Conservation (phyloP, 2,329 filamentous ascomycete species). For the Orbilia ellipsospora region DNA sequence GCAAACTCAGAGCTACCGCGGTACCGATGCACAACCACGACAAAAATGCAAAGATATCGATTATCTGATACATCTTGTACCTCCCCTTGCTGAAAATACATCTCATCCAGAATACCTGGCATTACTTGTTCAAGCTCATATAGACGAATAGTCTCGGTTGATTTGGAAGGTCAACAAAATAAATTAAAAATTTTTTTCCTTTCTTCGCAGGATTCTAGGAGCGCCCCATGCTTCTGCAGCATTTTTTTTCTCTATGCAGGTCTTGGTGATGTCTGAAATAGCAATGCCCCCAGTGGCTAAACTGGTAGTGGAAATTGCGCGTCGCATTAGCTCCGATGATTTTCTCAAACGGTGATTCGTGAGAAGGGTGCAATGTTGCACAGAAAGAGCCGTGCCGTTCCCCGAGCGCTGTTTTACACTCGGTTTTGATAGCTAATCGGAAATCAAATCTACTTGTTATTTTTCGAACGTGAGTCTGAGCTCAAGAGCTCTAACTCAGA, state of each 20-base stretch:
- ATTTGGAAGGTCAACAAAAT: slow-evolving; percentile 34
- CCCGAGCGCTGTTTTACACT: slow-evolving; percentile 10
- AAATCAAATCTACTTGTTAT: background rate
- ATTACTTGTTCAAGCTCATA: slow-evolving; percentile 14
- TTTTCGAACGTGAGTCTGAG: slow-evolving; percentile 22
- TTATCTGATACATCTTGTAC: slow-evolving; percentile 7
- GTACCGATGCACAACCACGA: slow-evolving; percentile 24
- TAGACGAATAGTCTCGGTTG: slow-evolving; percentile 1
- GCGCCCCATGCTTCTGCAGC: slow-evolving; percentile 17
- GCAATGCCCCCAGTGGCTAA: background rate
- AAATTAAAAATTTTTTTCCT: slow-evolving; percentile 4
- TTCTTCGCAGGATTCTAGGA: background rate
- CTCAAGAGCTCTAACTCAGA: slow-evolving; percentile 33
- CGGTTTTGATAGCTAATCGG: slow-evolving; percentile 14
- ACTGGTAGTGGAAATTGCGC: slow-evolving; percentile 8
- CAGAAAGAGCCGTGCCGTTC: slow-evolving; percentile 34
- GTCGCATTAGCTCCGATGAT: slow-evolving; percentile 19
- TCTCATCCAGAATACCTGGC: slow-evolving; percentile 18
- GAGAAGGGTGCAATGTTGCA: slow-evolving; percentile 28
- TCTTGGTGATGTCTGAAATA: background rate
- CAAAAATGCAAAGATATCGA: slow-evolving; percentile 15
- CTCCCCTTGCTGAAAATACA: background rate
- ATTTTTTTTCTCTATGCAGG: slow-evolving; percentile 9
- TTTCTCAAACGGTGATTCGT: slow-evolving; percentile 7
- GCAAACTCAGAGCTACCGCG: slow-evolving; percentile 4